A percentile compares a stretch with the other conserved stretches of the same genome.
Evolutionary conservation across 148 eudicot species (phyloP).

Genomic region (Pouteria glomerata): DNA sequence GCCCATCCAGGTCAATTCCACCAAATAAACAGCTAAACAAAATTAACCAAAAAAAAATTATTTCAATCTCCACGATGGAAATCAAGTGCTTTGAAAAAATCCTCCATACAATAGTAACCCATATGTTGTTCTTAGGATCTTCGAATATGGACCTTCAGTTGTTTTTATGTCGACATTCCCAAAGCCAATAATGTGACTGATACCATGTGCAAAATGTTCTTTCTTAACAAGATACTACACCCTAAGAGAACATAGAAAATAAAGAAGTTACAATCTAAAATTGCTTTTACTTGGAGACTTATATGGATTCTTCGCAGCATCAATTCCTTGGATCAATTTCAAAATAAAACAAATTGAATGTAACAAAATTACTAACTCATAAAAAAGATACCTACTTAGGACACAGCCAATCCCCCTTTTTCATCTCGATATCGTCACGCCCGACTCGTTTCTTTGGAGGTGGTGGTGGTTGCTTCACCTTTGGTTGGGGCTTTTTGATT

Average conservation of each 20-base stretch:
- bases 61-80: too few relatives aligned
- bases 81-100: too few relatives aligned
- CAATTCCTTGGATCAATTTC: neutral
- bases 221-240: neutral
- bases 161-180: too few relatives aligned
- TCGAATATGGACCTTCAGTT: neutral
- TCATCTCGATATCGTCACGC: constrained; percentile 94
- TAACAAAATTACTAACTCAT: neutral
- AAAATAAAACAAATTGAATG: neutral
- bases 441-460: constrained; percentile 87
- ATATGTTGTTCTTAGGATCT: constrained; percentile 4
- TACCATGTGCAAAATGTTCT: neutral
- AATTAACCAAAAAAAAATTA: too few relatives aligned
- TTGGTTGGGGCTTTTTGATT: constrained; percentile 78
- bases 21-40: too few relatives aligned
- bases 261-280: neutral
- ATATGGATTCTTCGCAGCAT: neutral
- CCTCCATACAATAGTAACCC: too few relatives aligned
- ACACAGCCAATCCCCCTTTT: constrained; percentile 97
- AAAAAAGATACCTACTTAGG: constrained; percentile 63
- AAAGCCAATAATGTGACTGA: neutral
- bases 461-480: constrained; percentile 97
- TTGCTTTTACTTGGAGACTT: neutral
- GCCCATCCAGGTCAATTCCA: too few relatives aligned
- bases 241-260: neutral